Base-by-base conservation (phyloP, 78 protist species). In the Dictyostelium brefeldianum region DNA sequence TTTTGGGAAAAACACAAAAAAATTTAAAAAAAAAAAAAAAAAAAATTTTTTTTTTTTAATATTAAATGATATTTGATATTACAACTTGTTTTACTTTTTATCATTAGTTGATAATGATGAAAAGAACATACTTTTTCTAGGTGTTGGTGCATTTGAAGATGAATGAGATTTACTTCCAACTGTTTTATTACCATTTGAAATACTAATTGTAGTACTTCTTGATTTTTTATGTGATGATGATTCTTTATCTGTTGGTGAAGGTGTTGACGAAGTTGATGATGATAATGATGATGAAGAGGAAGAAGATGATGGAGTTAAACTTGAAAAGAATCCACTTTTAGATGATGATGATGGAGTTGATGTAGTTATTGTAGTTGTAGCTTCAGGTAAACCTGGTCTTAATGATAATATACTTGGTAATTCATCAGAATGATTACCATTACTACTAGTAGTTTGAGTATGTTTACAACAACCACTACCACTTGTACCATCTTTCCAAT, bases 361-460 rank as follows among this genome's bases (percentile, higher is more conserved):
- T n/a, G n/a, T n/a, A n/a, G n/a, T n/a, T n/a, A n/a, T n/a, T n/a
- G n/a, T n/a, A 18, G 27, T 54, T 5, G 29, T 57, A 22, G 31
- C 47, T 29, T 47, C 89, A 47, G 11, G 14, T 2, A 3, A n/a
- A n/a, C n/a, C 25, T 1, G 78, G 78, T 22, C 83, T 29, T 14
- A 87, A 25, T 53, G 92, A 64, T 36, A 87, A 77, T 47, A 87
- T 31, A 64, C 84, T 64, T 46, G 92, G 92, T 29, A 87, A 70
- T 46, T 74, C 79, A 8, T 80, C 75, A 18, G 91, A 41, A 11
- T 29, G 31, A 7, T 8, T 56, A 12, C 48, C 18, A 43, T 31
- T 56, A 29, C 18, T 12, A 17, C 56, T 7, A 4, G 7, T 48
- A 47, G 12, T 29, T 48, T 75, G 22, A 41, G 2, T 70, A 12